Conservation (phyloP, 2,329 filamentous ascomycete species). For the Scedosporium boydii region DNA sequence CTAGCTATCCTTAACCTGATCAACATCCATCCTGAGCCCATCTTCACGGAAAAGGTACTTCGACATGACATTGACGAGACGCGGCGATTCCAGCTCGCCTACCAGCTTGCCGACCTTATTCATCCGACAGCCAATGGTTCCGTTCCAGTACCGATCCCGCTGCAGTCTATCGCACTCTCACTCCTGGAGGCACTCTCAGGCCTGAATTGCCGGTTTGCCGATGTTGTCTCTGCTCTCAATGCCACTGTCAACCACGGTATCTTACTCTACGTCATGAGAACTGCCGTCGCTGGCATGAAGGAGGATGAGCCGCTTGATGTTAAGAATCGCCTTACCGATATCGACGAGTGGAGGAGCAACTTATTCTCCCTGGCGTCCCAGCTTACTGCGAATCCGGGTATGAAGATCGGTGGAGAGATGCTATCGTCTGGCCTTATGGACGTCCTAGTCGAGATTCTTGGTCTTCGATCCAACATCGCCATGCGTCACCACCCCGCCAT, state of each 20-base stretch:
- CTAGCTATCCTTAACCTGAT: conserved; percentile 85
- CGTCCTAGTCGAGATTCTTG: conserved; percentile 80
- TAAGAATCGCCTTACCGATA: conserved; percentile 51
- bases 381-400: conserved; percentile 32
- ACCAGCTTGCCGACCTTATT: conserved; percentile 85
- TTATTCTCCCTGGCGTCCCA: conserved; percentile 82
- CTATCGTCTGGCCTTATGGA: conserved; percentile 84
- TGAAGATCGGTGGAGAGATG: conserved; percentile 71
- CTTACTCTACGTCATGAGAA: conserved; percentile 83
- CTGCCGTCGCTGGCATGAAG: conserved; percentile 76
- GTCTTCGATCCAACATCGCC: conserved; percentile 70
- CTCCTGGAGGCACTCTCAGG: conserved; percentile 79
- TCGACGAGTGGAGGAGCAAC: conserved; percentile 83
- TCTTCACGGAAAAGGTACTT: conserved; percentile 79
- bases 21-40: conserved; percentile 73
- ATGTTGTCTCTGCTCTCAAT: conserved; percentile 84
- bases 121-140: conserved; percentile 69
- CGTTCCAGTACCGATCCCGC: conserved; percentile 56
- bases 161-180: conserved; percentile 74
- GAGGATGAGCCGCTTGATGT: conserved; percentile 41
- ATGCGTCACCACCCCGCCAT: conserved; percentile 77
- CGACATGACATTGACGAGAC: conserved; percentile 86
- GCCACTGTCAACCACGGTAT: conserved; percentile 95
- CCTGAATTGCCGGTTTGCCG: conserved; percentile 64
- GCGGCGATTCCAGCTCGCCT: conserved; percentile 77